Conservation (phyloP, 2,329 filamentous ascomycete species). For the Pyricularia sp. region DNA sequence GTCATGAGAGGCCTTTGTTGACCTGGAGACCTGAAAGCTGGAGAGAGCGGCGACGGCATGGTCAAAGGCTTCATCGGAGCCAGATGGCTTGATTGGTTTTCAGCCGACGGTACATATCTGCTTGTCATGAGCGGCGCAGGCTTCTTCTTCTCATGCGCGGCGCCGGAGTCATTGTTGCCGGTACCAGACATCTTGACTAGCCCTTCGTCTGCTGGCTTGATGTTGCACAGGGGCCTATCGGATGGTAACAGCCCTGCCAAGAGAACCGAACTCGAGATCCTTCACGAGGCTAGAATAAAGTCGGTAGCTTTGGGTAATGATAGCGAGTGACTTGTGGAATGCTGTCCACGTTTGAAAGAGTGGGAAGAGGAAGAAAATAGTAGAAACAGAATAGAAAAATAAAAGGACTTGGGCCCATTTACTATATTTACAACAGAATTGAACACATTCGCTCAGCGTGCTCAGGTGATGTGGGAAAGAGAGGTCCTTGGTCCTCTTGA, state of each 20-base stretch:
- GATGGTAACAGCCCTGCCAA: neutral
- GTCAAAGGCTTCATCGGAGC: neutral
- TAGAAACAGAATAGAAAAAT: neutral
- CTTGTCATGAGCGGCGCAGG: neutral
- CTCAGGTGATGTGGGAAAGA: neutral
- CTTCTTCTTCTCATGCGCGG: neutral
- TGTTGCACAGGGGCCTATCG: neutral
- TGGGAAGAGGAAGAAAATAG: neutral
- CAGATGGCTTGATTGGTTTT: neutral
- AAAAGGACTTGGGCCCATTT: neutral
- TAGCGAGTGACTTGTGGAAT: neutral
- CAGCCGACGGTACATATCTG: neutral
- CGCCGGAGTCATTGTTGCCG: neutral
- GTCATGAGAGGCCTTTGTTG: neutral
- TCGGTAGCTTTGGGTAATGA: neutral
- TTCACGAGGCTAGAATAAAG: neutral
- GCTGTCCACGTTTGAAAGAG: neutral
- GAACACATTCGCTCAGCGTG: neutral
- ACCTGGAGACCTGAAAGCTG: neutral
- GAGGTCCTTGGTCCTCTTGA: neutral
- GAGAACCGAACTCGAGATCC: neutral
- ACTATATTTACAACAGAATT: neutral
- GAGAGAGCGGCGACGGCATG: constrained; percentile 1
- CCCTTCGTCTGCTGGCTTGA: neutral
- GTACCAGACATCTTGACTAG: neutral